Evolutionary conservation across 2,329 filamentous ascomycete species (phyloP), one percentile per base, ranked within the genome.

Genomic region (Colletotrichum destructivum): DNA sequence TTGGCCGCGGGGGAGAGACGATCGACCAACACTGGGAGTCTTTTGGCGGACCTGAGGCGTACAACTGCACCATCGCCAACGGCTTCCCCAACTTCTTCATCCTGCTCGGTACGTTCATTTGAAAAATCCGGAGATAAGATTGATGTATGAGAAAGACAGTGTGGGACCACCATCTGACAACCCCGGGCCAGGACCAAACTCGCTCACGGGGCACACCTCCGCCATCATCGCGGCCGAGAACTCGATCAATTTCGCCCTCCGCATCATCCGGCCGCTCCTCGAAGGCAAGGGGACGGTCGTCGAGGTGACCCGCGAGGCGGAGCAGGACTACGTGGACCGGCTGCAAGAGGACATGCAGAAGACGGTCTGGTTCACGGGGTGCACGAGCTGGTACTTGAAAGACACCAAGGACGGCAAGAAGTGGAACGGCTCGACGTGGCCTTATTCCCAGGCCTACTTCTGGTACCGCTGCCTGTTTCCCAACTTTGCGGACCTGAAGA

Each of bases 31-130:
- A 88, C 21, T 92, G 90, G 90, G 81, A 86, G 1, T 81, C 84
- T 26, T 84, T 87, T 62, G 89, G 89, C n/a, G 91, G 90, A 0
- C 82, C 88, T 0, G 88, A 88, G 72, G 91, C 90, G 0, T 93
- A 93, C 76, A 86, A 89, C 66, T 87, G 86, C 26, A 86, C 86
- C 2, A 84, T 86, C 2, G 81, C 92, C 78, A 87, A 88, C 73
- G 87, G 87, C 0, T 91, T 91, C 75, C 90, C 90, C 2, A 92
- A 92, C 76, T 89, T 92, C 75, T 92, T 92, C 80, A 83, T 91
- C 68, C 79, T 92, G 0, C 86, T 90, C 51, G 90, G 83, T 80
- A 67, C 4, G 35, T 5, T 9, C 6, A 1, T 16, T 8, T 60
- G 71, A 1, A 23, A 26, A 26, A 26, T 4, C 26, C 26, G 3